phyloP scores from a whole-genome alignment of 129 eudicot species.

The Calendula officinalis region DNA sequence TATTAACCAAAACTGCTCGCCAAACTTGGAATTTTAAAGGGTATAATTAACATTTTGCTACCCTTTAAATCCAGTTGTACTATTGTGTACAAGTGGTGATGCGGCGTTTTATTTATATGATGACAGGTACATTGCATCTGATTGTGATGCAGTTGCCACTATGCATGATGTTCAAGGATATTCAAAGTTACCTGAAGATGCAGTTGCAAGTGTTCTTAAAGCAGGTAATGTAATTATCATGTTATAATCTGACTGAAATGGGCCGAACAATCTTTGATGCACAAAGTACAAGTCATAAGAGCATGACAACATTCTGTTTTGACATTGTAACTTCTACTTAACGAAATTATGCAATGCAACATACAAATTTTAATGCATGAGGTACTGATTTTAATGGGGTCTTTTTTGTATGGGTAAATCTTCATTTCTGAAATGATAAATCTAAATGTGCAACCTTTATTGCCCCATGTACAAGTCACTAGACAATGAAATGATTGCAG shows the following conservation, averaged over 20 bases:
- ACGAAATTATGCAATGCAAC: background rate
- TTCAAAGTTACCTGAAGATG: conserved; percentile 65
- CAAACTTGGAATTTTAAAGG: conserved; percentile 44
- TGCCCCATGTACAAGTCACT: background rate
- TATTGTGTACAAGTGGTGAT: conserved; percentile 1
- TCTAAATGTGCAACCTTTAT: background rate
- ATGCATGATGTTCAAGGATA: conserved; percentile 56
- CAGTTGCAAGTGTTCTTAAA: conserved; percentile 66
- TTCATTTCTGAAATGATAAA: too few species aligned
- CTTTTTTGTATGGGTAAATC: too few species aligned
- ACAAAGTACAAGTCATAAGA: conserved; percentile 1
- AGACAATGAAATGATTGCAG: conserved; percentile 28
- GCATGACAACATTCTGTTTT: background rate
- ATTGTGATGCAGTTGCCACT: conserved; percentile 64
- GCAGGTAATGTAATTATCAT: conserved; percentile 41
- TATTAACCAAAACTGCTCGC: conserved; percentile 69
- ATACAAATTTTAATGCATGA: background rate
- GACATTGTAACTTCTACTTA: background rate
- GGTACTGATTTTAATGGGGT: too few species aligned
- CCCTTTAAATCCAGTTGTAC: background rate
- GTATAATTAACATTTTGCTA: background rate
- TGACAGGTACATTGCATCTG: conserved; percentile 66
- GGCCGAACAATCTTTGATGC: background rate
- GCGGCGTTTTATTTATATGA: background rate
- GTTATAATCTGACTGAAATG: background rate